Evolutionary conservation across 2,329 filamentous ascomycete species (phyloP), one percentile per base, ranked within the genome.

Genomic region (Fusarium annulatum): DNA sequence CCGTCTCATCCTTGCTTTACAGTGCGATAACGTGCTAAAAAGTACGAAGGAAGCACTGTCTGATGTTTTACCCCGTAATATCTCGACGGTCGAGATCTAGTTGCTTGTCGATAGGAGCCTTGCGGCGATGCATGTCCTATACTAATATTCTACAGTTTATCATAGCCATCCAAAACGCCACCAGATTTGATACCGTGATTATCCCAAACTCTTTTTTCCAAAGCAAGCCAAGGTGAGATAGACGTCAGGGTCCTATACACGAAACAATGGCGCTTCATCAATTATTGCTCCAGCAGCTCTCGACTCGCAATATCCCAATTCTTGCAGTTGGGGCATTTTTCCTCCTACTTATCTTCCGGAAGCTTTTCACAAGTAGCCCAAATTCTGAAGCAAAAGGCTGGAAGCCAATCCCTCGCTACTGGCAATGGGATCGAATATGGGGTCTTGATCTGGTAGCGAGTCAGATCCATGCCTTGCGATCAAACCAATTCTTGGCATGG

Each of bases 361-460:
- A 9, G 21, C 57, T 60, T 5, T 26, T 36, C 16, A 4, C 21
- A n/a, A 19, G 11, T 14, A 14, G 15, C 26, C 15, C 11, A 0
- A n/a, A 9, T 2, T 2, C 2, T 5, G 26, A 41, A 1, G 14
- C 28, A 30, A 33, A 30, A 26, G 43, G 43, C 4, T 60, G 43
- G 43, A 28, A 60, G 8, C 43, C 57, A 8, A 60, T 60, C 33
- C 7, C 57, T 23, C 26, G 43, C 14, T 60, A 51, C 26, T 60
- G 57, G 57, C 57, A 60, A 15, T 60, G 57, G 57, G 43, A 60
- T 10, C 43, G 26, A 3, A n/a, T 60, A 41, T 60, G 57, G 43
- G 57, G 57, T 5, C 43, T 60, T 0, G 57, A 60, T 5, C 57
- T 60, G 0, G 57, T 60, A 7, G 57, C 57, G 4, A 60, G 43